Percentiles rank a stretch among this genome's conserved stretches.
Conservation (phyloP, 805 yeast genomes). For the Jamesozyma spencerorum region DNA sequence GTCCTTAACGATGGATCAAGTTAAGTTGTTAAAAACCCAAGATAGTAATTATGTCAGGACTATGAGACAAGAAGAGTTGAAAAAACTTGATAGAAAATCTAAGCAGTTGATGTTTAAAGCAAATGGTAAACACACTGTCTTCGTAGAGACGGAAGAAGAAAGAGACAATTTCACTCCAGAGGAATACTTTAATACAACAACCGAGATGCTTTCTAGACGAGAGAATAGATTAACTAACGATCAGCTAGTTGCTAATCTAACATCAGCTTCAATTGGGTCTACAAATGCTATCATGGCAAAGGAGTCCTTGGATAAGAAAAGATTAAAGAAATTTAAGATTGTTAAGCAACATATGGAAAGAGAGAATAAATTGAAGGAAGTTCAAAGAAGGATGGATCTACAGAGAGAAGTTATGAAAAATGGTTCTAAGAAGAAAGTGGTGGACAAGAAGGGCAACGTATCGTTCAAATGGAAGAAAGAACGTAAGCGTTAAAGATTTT, state of each 20-base stretch:
- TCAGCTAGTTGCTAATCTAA: constrained; percentile 41
- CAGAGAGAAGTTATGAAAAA: constrained; percentile 86
- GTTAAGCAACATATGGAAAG: constrained; percentile 62
- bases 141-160: constrained; percentile 57
- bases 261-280: constrained; percentile 5
- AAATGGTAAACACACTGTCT: constrained; percentile 74
- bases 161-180: constrained; percentile 55
- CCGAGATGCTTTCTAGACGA: constrained; percentile 46
- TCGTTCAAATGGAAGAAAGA: constrained; percentile 79
- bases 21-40: constrained; percentile 77
- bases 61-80: constrained; percentile 57
- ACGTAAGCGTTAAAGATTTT: constrained; percentile 41
- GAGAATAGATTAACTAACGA: constrained; percentile 62
- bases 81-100: constrained; percentile 46
- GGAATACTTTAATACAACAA: constrained; percentile 61
- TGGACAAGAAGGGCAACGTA: constrained; percentile 55
- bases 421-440: constrained; percentile 74
- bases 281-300: constrained; percentile 27
- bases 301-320: constrained; percentile 42
- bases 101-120: constrained; percentile 42
- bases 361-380: constrained; percentile 54
- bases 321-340: constrained; percentile 49
- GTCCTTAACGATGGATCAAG: constrained; percentile 59
- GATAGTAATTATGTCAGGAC: constrained; percentile 82
- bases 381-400: constrained; percentile 62